Conservation (phyloP, 805 yeast genomes). For the Wilhelminamyces savonicus region DNA sequence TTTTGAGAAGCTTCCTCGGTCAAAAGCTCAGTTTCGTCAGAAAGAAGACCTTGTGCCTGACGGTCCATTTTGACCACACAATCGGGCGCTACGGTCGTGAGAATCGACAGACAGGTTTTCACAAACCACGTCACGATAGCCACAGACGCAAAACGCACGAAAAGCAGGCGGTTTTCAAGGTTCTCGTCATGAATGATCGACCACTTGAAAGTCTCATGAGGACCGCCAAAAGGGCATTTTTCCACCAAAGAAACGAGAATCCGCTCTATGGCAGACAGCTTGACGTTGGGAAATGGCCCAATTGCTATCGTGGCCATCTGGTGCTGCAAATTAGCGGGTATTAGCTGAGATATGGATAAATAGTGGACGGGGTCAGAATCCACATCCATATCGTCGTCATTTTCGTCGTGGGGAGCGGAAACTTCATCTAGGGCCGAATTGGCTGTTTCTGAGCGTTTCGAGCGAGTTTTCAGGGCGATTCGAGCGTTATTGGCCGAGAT, state of each 20-base stretch:
- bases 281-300: slow-evolving; percentile 26
- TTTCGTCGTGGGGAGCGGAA: too few relatives aligned
- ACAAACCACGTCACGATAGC: slow-evolving; percentile 11
- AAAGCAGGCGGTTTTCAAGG: slow-evolving; percentile 24
- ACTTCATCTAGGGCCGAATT: slow-evolving; percentile 1
- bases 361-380: slow-evolving; percentile 12
- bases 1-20: not conserved
- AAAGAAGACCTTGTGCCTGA: slow-evolving; percentile 1
- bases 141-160: slow-evolving; percentile 20
- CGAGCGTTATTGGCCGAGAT: slow-evolving; percentile 2
- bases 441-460: not conserved
- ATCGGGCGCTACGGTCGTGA: slow-evolving; percentile 1
- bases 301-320: slow-evolving; percentile 29
- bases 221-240: too few relatives aligned
- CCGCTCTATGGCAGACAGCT: slow-evolving; percentile 24
- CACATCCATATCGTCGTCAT: slow-evolving; percentile 6
- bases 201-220: too few relatives aligned
- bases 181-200: slow-evolving; percentile 24
- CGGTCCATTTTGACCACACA: slow-evolving; percentile 1
- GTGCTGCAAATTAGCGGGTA: slow-evolving; percentile 26
- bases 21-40: slow-evolving; percentile 2
- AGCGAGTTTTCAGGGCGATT: too few relatives aligned
- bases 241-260: slow-evolving; percentile 20
- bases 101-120: slow-evolving; percentile 1
- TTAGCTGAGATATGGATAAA: slow-evolving; percentile 20